Base-by-base conservation (phyloP, 768 basidiomycete genomes). In the Collybiopsis luxurians region DNA sequence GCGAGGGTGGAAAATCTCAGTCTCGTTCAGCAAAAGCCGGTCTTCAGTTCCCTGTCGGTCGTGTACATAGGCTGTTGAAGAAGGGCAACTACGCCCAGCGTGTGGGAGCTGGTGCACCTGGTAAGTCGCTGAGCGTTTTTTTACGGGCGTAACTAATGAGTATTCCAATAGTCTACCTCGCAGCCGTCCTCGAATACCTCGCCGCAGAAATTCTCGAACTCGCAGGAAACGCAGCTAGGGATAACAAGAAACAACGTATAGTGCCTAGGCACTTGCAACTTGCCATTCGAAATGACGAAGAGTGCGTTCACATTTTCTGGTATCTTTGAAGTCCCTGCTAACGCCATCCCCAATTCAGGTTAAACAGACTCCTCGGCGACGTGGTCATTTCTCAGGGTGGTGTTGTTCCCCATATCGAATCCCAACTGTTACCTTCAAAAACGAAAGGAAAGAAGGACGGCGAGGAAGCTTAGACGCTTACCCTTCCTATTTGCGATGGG, bases 131-230 rank as follows among this genome's bases (percentile, higher is more conserved):
- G n/a, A n/a, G n/a, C n/a, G n/a, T n/a, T n/a, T n/a, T n/a, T n/a
- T n/a, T n/a, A n/a, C n/a, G n/a, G n/a, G n/a, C n/a, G n/a, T n/a
- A n/a, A n/a, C n/a, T n/a, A n/a, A n/a, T n/a, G n/a, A n/a, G n/a
- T n/a, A n/a, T n/a, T n/a, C 4, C 36, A 59, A 28, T 52, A 89
- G 90, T 95, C 51, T 94, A 95, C 75, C 85, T 94, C 56, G 92
- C 92, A 36, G 91, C 91, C 21, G 91, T 94, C 59, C 85, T 94
- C 56, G 93, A 94, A 74, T 92, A 95, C 69, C 86, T 95, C 59
- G 88, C 92, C 59, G 92, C 92, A 42, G 92, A 95, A 73, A 94
- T 95, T 70, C 87, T 95, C 61, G 92, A 95, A 72, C 80, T 95
- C 36, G 92, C 92, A 60, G 93, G 92, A 36, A 90, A 90, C 64